A percentile compares a stretch with the other conserved stretches of the same genome.
phyloP scores from a whole-genome alignment of 352 stramenopile species.

The Pythium phragmitis region DNA sequence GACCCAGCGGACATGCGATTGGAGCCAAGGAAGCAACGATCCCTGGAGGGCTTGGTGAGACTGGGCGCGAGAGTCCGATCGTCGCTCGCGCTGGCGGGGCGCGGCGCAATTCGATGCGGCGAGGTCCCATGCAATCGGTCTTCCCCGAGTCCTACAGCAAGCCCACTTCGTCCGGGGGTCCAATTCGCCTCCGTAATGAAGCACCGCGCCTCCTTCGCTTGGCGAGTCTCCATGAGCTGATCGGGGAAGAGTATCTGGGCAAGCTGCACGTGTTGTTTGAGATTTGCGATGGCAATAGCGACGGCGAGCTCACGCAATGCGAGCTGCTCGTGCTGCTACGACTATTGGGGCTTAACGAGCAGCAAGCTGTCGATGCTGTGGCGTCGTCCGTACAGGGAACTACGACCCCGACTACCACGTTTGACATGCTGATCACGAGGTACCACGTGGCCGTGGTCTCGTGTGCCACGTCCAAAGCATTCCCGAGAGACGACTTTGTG shows the following conservation, averaged over 20 bases:
- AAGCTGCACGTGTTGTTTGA: conserved; percentile 34
- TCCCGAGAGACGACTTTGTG: conserved; percentile 35
- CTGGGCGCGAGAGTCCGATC: background rate
- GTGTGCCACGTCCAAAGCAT: conserved; percentile 9
- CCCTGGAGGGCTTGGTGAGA: background rate
- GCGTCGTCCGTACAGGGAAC: background rate
- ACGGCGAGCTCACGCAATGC: conserved; percentile 31
- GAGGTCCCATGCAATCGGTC: background rate
- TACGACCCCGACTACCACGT: background rate
- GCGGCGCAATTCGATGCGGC: conserved; percentile 7
- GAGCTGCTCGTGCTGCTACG: conserved; percentile 31
- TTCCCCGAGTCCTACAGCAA: conserved; percentile 8
- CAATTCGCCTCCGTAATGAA: too few species aligned
- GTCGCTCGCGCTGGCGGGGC: background rate
- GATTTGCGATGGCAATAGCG: conserved; percentile 35
- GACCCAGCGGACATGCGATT: background rate
- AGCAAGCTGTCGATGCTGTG: conserved; percentile 2
- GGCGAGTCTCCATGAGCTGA: background rate
- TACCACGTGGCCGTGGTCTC: conserved; percentile 15
- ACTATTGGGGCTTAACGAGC: conserved; percentile 29
- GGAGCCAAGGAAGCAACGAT: background rate
- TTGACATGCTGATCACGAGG: conserved; percentile 9
- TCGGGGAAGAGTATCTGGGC: conserved; percentile 29
- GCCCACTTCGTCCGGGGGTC: background rate
- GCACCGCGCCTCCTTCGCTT: background rate